Base-by-base conservation (phyloP, 108 stramenopile genomes). In the Nitzschia palea region DNA sequence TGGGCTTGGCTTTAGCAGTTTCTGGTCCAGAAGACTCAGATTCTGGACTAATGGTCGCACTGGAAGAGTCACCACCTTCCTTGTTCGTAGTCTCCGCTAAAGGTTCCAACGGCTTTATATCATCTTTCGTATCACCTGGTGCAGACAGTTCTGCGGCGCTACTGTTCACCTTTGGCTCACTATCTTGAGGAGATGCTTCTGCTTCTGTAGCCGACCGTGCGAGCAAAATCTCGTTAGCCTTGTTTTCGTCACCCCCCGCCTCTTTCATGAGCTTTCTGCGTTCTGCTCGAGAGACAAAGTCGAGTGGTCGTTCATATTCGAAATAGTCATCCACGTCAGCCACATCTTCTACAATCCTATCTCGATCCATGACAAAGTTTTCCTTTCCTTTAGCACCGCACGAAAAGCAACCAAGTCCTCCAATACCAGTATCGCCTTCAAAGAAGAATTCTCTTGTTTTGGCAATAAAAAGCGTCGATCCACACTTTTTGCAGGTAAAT, bases 311-410 rank as follows among this genome's bases (percentile, higher is more conserved):
- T 48, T 89, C 85, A 70, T 90, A 93, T 47, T 88, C 85, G 71
- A 90, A 90, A 48, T 89, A 89, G 76, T 89, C 88, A 76, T 89
- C 91, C 36, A 82, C 68, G 47, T 74, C 73, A 9, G 36, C 65
- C 15, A 93, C 82, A 42, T 81, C 79, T 40, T 88, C 82, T 52
- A 90, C 72, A 8, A 94, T 84, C 17, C 88, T 84, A 30, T 79
- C 82, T 25, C 93, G 82, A 67, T 87, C 83, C 68, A 86, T 88
- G 23, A 79, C 74, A 75, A 94, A 94, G 68, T 90, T 91, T 1
- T 94, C 93, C 32, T 67, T 68, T 4, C 93, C 93, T 29, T 74
- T 91, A 35, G 89, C 89, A 52, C 93, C 93, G 63, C 93, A 94
- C 27, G 80, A 70, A 62, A 84, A 86, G 47, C 93, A 94, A 44